Base-by-base conservation (phyloP, 2,329 filamentous ascomycete species). In the Bipolaris victoriae region DNA sequence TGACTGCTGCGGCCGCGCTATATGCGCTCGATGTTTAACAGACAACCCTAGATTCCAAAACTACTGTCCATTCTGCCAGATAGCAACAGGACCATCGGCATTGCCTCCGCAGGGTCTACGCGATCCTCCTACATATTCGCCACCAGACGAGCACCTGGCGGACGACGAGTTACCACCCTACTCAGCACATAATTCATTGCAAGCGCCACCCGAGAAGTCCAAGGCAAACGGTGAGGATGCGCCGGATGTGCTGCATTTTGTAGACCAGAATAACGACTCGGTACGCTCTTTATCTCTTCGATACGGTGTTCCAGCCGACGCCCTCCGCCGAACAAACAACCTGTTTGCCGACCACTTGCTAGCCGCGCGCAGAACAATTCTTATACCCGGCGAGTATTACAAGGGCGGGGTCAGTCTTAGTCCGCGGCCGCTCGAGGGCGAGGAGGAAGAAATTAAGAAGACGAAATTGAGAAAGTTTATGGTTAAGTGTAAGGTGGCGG, bases 51-150 rank as follows among this genome's bases (percentile, higher is more conserved):
- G 90, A 39, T 92, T 91, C 76, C 83, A 83, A 51, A 79, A 81
- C 36, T 87, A 87, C 64, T 87, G 85, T 71, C 90, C 90, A 0
- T 94, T 90, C 75, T 95, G 91, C 73, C 91, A 94, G 76, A 84
- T 91, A 65, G 87, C 88, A 5, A 83, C 80, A 43, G 79, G 77
- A 4, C 85, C 87, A 2, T 85, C 85, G 7, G 75, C 87, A 3
- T 81, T 87, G 46, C 84, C 86, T 1, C 52, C 66, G 16, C 86
- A 87, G 76, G 86, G 88, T 10, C 81, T 91, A 22, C 84, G 82
- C 68, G 85, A 89, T 57, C 88, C 89, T n/a, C 89, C 89, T 1
- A 81, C 84, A 10, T 92, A 92, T 67, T 79, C 77, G 66, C 77
- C 79, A 78, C 81, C 68, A 61, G 70, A 45, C 55, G 58, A 65